Base-by-base conservation (phyloP, 305 asterid genomes). In the Rubia tinctorum region DNA sequence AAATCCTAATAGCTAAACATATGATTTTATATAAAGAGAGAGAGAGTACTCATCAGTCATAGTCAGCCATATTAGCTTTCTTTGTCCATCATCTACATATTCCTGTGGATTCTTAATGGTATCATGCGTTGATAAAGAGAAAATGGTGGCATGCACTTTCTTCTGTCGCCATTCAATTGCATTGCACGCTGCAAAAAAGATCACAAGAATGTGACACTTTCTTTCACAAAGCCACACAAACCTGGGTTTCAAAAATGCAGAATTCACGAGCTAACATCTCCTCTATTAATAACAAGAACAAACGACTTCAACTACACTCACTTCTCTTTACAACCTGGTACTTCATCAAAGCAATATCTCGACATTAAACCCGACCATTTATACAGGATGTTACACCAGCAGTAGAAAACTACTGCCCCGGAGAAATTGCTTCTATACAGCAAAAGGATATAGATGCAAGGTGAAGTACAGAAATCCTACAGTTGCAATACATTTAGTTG, bases 401-500 rank as follows among this genome's bases (percentile, higher is more conserved):
- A 30, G 34, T 30, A 30, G 3, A 30, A 30, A 30, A 30, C 34
- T 30, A 30, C 34, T 1, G 34, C 8, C 66, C 8, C 6, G 40
- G 18, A 0, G 11, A 25, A 59, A 59, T 59, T 59, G 12, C 37
- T 20, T 22, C 12, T 59, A 7, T 25, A 59, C 65, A 6, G 65
- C 65, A 66, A 39, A 18, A 63, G 12, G 69, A 39, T 40, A 4
- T 15, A 40, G 51, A 8, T 8, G 30, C 51, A 39, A 34, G 45
- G 68, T 30, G 9, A 63, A 10, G 8, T 53, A 69, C 51, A 69
- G 65, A 63, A 53, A 56, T 30, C 61, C 87, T 90, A 92, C 56
- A 86, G 23, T 81, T 87, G 90, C 84, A 37, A 34, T 37, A 64
- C 49, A 64, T 15, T 8, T 39, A 37, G 69, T 37, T 17, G 43